Evolutionary conservation across 805 yeast species (phyloP).

Genomic region (Kluyveromyces aestuarii): DNA sequence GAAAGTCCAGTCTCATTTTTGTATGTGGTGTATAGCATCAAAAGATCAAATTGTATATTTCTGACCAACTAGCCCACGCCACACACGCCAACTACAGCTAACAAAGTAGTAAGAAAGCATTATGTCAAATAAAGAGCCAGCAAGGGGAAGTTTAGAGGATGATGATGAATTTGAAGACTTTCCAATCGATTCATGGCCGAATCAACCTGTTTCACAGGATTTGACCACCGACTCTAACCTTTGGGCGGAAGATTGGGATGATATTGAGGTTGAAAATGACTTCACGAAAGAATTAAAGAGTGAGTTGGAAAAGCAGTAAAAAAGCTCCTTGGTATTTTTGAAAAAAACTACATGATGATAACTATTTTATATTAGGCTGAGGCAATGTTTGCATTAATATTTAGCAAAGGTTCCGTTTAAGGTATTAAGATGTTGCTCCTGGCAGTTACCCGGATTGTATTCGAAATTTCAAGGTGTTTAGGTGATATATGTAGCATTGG

Average conservation of each 20-base stretch:
- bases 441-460: neutral
- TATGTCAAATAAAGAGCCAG: slow-evolving; percentile 4
- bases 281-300: slow-evolving; percentile 66
- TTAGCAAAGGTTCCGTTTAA: too few species aligned
- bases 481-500: neutral
- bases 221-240: slow-evolving; percentile 42
- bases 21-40: too few species aligned
- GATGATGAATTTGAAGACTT: slow-evolving; percentile 97
- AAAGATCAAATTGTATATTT: too few species aligned
- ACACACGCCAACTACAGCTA: neutral
- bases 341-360: too few species aligned
- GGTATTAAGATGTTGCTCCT: too few species aligned
- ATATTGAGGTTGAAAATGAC: slow-evolving; percentile 86
- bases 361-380: too few species aligned
- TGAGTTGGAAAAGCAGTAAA: slow-evolving; percentile 26
- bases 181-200: slow-evolving; percentile 85
- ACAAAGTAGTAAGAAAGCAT: neutral
- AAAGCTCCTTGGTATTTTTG: too few species aligned
- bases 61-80: neutral
- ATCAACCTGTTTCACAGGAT: slow-evolving; percentile 23
- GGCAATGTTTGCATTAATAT: too few species aligned
- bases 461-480: neutral
- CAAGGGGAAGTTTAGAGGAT: slow-evolving; percentile 58
- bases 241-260: slow-evolving; percentile 98
- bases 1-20: too few species aligned